Base-by-base conservation (phyloP, 768 basidiomycete genomes). In the Trametes cinnabarina region DNA sequence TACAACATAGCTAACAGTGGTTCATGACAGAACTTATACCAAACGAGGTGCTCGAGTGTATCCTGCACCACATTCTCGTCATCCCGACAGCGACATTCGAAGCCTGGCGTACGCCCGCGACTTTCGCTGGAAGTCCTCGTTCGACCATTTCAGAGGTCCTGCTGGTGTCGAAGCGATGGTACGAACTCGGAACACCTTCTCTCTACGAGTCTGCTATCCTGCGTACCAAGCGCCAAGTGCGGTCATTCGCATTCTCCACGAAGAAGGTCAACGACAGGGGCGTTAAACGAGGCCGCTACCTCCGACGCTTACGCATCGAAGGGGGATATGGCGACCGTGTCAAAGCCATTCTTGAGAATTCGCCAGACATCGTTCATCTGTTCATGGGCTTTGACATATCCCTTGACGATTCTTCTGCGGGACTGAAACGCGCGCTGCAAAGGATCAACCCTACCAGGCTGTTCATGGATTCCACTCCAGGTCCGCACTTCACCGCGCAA, bases 151-250 rank as follows among this genome's bases (percentile, higher is more conserved):
- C 22, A 4, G 12, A 42, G 40, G 4, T 43, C 17, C 30, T 57
- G 10, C 40, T 49, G 9, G 48, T 49, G 4, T 57, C 48, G 15
- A 49, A 4, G 32, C 40, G 32, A 23, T 57, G 55, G 55, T 30
- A 57, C 28, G 28, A 49, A 30, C 40, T 50, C 8, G 54, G 40
- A 10, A 9, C 15, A 5, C 55, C 55, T 12, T 41, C 15, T 9
- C 41, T 57, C 6, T 50, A 43, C 40, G 55, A 57, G 23, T 30
- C 48, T 5, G 55, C 55, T 6, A 57, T 57, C 30, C 46, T 57
- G 10, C 55, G 55, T 25, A 57, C 55, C 28, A 34, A 20, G 3
- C 9, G 9, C 3, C 55, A 49, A 10, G 47, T 42, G 7, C 10
- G 12, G 10, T n/a, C 11, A 3, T 47, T 57, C 17, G 37, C 40